These are phyloP conservation scores for Phytophthora megakarya DNA, from an alignment of 352 stramenopile species.

Conservation along the genomic window DNA sequence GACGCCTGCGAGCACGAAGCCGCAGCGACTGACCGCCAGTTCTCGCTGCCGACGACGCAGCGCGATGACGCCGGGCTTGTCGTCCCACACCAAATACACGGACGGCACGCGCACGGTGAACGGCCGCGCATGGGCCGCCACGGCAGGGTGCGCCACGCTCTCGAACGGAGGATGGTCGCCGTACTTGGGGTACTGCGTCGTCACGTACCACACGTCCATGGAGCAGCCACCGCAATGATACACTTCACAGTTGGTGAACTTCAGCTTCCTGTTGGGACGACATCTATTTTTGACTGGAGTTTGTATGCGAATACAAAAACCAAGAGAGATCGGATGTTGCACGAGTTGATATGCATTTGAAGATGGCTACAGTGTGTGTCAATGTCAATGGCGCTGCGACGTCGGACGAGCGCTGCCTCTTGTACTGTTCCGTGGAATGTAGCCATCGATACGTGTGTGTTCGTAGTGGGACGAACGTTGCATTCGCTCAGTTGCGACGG, in stretches of 20 bases:
- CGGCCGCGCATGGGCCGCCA: conserved; percentile 48
- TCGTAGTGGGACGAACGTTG: conserved; percentile 2
- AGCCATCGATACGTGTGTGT: conserved; percentile 27
- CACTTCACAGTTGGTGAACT: neutral
- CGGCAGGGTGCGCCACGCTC: conserved; percentile 52
- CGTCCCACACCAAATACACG: conserved; percentile 75
- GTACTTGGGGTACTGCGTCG: conserved; percentile 59
- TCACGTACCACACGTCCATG: conserved; percentile 82
- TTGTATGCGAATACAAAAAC: neutral
- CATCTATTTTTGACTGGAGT: neutral
- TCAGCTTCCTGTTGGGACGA: neutral
- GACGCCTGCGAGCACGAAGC: conserved; percentile 75
- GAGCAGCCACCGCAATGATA: conserved; percentile 16
- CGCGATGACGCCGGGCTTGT: conserved; percentile 65
- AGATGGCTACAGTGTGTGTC: conserved; percentile 50
- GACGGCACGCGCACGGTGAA: conserved; percentile 69
- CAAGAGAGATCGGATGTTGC: neutral
- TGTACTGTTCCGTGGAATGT: conserved; percentile 26
- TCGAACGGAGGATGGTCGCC: conserved; percentile 64
- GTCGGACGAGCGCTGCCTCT: conserved; percentile 34
- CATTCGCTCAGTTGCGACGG: conserved; percentile 35
- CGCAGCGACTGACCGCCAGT: conserved; percentile 77
- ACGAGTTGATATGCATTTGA: neutral
- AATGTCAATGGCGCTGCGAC: conserved; percentile 1
- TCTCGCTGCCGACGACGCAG: conserved; percentile 71